phyloP scores from a whole-genome alignment of 495 filamentous ascomycete species.

The Platismatia glauca region DNA sequence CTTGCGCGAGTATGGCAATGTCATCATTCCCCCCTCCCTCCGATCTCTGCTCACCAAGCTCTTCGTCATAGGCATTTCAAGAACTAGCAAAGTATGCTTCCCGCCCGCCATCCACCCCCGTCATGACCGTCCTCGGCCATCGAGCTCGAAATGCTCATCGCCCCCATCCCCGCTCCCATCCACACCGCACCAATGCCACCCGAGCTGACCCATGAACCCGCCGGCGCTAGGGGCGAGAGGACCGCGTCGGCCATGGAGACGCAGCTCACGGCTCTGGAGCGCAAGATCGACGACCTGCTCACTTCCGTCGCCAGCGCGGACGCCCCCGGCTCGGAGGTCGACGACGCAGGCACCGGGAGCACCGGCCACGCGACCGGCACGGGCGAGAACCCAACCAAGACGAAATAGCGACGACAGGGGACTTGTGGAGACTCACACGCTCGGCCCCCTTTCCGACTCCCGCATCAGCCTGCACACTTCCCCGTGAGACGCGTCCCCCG shows the following conservation, averaged over 20 bases:
- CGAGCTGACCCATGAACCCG: not conserved
- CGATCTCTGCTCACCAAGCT: constrained; percentile 4
- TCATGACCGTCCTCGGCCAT: no score
- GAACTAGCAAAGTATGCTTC: constrained; percentile 32
- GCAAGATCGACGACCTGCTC: constrained; percentile 50
- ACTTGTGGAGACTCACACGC: not conserved
- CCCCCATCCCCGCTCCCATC: not conserved
- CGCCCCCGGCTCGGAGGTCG: not conserved
- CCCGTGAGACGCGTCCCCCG: no score
- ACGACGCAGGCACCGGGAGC: not conserved
- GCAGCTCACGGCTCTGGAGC: constrained; percentile 44
- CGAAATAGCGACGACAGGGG: not conserved
- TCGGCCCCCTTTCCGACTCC: not conserved
- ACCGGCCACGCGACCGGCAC: not conserved
- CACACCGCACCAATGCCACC: not conserved
- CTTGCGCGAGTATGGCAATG: constrained; percentile 18
- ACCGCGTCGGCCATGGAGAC: constrained; percentile 48
- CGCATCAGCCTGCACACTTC: not conserved
- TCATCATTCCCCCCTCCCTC: not conserved
- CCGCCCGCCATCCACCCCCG: not conserved
- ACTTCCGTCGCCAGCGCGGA: constrained; percentile 43
- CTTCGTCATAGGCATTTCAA: constrained; percentile 28
- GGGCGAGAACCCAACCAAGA: not conserved
- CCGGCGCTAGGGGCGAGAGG: constrained; percentile 41
- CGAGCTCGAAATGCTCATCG: not conserved